Conservation (phyloP, 164 flowering plant species). For the Dillenia suffruticosa region DNA sequence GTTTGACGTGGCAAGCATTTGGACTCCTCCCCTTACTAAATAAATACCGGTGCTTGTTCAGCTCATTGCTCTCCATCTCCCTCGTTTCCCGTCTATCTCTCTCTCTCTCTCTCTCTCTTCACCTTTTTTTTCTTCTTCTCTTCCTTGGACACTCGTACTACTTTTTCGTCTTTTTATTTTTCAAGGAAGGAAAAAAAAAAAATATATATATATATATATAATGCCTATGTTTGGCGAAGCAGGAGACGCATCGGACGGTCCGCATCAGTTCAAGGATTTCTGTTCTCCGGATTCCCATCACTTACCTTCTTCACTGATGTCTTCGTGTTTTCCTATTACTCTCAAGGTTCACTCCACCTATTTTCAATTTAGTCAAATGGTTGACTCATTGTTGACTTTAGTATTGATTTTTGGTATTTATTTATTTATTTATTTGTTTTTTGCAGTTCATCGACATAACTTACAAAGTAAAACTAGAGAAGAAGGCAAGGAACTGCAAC, state of each 20-base stretch:
- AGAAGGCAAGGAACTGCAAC: conserved; percentile 6
- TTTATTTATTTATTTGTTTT: too few relatives aligned
- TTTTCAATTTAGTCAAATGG: background rate
- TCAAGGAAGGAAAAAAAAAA: background rate
- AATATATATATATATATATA: too few relatives aligned
- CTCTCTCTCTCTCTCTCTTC: background rate
- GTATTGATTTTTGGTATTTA: background rate
- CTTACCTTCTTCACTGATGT: conserved; percentile 10
- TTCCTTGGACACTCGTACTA: background rate
- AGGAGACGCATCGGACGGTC: background rate
- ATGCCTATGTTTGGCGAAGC: conserved; percentile 13
- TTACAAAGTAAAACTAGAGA: conserved; percentile 45
- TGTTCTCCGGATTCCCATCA: conserved; percentile 6
- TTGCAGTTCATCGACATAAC: conserved; percentile 65
- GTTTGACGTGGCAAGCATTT: conserved; percentile 34
- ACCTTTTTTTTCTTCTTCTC: background rate
- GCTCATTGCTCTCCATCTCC: background rate
- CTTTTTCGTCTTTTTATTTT: background rate
- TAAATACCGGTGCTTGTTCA: conserved; percentile 18
- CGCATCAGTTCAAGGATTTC: background rate
- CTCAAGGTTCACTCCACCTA: conserved; percentile 28
- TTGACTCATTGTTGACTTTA: background rate
- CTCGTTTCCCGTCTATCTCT: background rate
- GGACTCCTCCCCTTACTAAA: conserved; percentile 1
- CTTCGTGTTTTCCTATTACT: conserved; percentile 30